phyloP scores from a whole-genome alignment of 2,329 filamentous ascomycete species.

The Rachicladosporium sp. region DNA sequence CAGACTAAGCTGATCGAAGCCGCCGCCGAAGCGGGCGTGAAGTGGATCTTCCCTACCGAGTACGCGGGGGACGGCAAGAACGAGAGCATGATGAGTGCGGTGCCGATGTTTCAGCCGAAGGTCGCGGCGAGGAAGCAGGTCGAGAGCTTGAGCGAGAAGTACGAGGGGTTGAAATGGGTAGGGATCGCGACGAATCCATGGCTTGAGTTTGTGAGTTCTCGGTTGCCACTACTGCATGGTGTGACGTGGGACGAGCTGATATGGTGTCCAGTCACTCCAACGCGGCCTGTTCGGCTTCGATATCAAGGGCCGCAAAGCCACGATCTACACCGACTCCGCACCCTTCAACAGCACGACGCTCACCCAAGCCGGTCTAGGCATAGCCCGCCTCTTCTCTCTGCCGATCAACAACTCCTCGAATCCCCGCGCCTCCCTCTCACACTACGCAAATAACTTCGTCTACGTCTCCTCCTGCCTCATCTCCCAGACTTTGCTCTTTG shows the following conservation, averaged over 20 bases:
- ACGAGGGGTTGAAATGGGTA: constrained; percentile 30
- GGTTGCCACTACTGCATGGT: no score
- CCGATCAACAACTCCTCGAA: constrained; percentile 11
- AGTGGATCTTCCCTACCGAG: constrained; percentile 16
- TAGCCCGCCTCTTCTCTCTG: constrained; percentile 24
- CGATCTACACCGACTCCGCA: constrained; percentile 23
- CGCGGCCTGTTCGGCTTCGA: constrained; percentile 27
- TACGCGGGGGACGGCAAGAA: constrained; percentile 16
- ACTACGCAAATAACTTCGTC: constrained; percentile 23
- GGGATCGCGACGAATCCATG: constrained; percentile 19
- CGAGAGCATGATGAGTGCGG: constrained; percentile 8
- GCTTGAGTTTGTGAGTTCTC: constrained; percentile 12
- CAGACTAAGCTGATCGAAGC: constrained; percentile 15
- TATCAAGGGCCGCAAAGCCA: constrained; percentile 10
- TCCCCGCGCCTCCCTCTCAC: constrained; percentile 23
- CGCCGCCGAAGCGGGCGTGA: constrained; percentile 16
- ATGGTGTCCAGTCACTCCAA: not conserved
- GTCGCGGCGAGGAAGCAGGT: constrained; percentile 12
- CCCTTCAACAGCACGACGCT: constrained; percentile 24
- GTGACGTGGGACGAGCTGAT: no score
- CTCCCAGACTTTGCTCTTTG: constrained; percentile 27
- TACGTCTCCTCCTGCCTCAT: constrained; percentile 26
- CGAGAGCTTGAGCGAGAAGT: constrained; percentile 11
- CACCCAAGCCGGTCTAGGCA: constrained; percentile 20
- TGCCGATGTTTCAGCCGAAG: constrained; percentile 10